These are phyloP conservation scores for Podila epigama DNA, from an alignment of 192 early-diverging fungal species.

Conservation along the genomic window DNA sequence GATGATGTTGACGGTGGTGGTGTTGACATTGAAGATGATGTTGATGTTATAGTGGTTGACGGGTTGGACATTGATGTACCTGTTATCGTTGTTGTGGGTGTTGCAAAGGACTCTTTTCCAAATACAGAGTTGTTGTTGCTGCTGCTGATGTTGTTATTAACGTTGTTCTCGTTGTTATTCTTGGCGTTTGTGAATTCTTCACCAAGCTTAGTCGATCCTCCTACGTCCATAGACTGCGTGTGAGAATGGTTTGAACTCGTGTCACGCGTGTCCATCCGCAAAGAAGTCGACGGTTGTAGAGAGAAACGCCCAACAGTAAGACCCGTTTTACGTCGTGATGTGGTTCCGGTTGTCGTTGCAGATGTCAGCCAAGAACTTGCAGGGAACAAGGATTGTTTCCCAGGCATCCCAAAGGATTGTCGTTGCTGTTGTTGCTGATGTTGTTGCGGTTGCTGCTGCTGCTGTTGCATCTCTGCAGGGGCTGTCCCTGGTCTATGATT, in stretches of 20 bases:
- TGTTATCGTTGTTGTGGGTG: background rate
- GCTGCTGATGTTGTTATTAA: background rate
- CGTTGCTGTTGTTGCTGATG: too few relatives aligned
- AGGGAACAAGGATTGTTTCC: background rate
- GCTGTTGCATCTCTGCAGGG: too few relatives aligned
- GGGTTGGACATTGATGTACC: too few relatives aligned
- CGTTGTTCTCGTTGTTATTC: too few relatives aligned
- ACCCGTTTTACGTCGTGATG: slow-evolving; percentile 34
- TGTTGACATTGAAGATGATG: background rate
- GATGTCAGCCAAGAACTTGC: background rate
- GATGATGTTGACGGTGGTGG: background rate
- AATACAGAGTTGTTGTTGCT: background rate
- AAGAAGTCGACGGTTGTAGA: slow-evolving; percentile 10
- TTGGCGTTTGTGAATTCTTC: background rate
- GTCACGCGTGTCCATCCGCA: background rate
- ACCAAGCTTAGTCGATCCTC: too few relatives aligned
- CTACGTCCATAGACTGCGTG: background rate
- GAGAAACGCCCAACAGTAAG: slow-evolving; percentile 22
- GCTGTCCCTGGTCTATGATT: too few relatives aligned
- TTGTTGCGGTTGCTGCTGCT: too few relatives aligned
- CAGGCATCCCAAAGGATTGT: background rate
- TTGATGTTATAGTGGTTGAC: too few relatives aligned
- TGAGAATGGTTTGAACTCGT: background rate
- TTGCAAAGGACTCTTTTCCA: too few relatives aligned
- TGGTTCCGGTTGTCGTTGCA: background rate